Conservation (phyloP, 148 eudicot genomes). For the Euryodendron excelsum region DNA sequence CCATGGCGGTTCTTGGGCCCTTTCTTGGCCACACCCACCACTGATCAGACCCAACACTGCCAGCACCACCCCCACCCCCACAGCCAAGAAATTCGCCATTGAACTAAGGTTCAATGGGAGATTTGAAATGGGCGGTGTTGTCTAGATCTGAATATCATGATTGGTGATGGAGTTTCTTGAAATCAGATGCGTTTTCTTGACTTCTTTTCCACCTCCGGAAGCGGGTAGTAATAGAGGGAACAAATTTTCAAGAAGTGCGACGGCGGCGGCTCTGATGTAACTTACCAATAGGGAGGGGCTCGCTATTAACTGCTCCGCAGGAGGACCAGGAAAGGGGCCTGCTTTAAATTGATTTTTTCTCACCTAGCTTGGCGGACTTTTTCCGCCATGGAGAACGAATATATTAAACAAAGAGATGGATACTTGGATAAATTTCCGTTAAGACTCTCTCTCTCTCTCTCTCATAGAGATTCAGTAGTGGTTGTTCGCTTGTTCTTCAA, state of each 20-base stretch:
- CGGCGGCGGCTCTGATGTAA: no score
- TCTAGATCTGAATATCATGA: conserved; percentile 29
- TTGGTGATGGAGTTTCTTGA: not conserved
- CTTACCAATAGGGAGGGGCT: no score
- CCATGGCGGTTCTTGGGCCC: conserved; percentile 39
- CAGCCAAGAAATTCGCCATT: conserved; percentile 31
- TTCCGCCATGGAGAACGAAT: no score
- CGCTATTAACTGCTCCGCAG: no score
- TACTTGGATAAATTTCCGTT: no score
- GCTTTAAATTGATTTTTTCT: no score
- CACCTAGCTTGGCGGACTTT: no score
- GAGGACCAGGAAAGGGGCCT: no score
- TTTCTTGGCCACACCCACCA: conserved; percentile 28
- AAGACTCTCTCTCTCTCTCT: not conserved
- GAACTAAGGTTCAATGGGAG: conserved; percentile 12
- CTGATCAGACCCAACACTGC: conserved; percentile 27
- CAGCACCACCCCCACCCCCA: conserved; percentile 23
- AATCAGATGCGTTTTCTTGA: not conserved
- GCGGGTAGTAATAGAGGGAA: not conserved
- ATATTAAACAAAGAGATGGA: no score
- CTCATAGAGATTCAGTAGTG: no score
- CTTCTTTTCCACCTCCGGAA: not conserved
- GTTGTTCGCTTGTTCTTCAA: not conserved
- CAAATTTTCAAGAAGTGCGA: no score
- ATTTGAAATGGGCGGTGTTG: conserved; percentile 14